phyloP scores from a whole-genome alignment of 2,329 filamentous ascomycete species.

The Colletotrichum somersetense region DNA sequence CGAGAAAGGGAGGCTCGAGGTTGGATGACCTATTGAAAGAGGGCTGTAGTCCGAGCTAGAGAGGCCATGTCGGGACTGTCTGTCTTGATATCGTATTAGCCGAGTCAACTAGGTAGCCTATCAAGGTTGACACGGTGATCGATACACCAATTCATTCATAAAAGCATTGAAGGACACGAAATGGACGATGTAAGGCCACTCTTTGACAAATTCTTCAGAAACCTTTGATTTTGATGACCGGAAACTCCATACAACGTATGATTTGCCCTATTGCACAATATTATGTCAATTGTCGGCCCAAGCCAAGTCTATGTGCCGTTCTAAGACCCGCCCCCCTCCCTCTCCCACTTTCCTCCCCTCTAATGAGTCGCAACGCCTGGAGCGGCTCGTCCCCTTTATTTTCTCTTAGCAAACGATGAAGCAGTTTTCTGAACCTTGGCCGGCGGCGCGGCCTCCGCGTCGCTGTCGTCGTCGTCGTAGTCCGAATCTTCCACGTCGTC shows the following conservation, averaged over 20 bases:
- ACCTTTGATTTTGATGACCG: constrained; percentile 32
- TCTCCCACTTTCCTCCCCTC: background rate
- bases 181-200: no score
- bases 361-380: constrained; percentile 5
- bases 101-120: background rate
- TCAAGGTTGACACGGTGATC: background rate
- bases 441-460: constrained; percentile 62
- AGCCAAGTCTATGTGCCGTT: constrained; percentile 41
- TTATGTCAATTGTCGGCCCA: constrained; percentile 41
- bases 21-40: no score
- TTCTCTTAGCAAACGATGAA: constrained; percentile 53
- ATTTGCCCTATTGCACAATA: constrained; percentile 38
- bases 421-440: constrained; percentile 59
- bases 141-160: background rate
- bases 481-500: constrained; percentile 69
- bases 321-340: constrained; percentile 11
- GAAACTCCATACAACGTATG: constrained; percentile 32
- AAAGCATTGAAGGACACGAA: background rate
- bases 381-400: constrained; percentile 45
- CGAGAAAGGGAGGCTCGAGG: background rate
- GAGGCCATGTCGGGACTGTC: background rate
- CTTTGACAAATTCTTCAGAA: background rate
- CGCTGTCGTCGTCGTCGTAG: constrained; percentile 66
- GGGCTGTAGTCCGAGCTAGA: background rate
- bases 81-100: background rate